Evolutionary conservation across 768 basidiomycete genomes (phyloP).

Genomic region (Cytidiella melzeri): DNA sequence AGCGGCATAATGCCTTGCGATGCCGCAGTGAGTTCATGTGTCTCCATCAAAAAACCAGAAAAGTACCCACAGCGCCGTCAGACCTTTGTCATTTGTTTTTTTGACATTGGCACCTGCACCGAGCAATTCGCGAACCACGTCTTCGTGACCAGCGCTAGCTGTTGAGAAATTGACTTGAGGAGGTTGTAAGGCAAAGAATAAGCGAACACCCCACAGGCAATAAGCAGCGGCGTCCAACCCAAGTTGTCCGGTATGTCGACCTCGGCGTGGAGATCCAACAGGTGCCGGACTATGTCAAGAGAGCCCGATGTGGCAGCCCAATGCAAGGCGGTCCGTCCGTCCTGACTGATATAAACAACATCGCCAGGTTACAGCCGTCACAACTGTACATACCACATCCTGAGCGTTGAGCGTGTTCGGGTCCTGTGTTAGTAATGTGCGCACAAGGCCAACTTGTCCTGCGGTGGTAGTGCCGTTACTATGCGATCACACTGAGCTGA

Average conservation of each 20-base stretch:
- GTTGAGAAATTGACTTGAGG: slow-evolving; percentile 10
- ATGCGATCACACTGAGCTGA: not conserved
- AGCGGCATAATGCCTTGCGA: slow-evolving; percentile 80
- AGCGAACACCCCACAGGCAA: slow-evolving; percentile 46
- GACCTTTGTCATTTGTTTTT: slow-evolving; percentile 73
- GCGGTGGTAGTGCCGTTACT: not conserved
- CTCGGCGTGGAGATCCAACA: slow-evolving; percentile 66
- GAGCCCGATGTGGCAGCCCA: slow-evolving; percentile 79
- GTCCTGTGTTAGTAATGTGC: slow-evolving; percentile 57
- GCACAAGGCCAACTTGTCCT: slow-evolving; percentile 73
- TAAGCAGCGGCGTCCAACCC: slow-evolving; percentile 79
- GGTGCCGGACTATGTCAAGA: slow-evolving; percentile 56
- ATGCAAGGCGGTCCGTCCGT: slow-evolving; percentile 77
- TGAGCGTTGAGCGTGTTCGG: slow-evolving; percentile 51
- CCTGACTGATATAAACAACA: slow-evolving; percentile 34
- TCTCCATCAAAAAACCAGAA: not conserved
- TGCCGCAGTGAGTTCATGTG: not conserved
- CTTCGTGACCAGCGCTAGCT: slow-evolving; percentile 82
- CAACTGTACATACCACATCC: slow-evolving; percentile 52
- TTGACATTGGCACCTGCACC: slow-evolving; percentile 82
- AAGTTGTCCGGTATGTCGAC: slow-evolving; percentile 58
- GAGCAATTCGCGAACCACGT: slow-evolving; percentile 67
- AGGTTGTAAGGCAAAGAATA: not conserved
- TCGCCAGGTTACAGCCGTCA: too few species aligned
- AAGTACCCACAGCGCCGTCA: slow-evolving; percentile 69